Evolutionary conservation across 2,329 filamentous ascomycete genomes (phyloP), one percentile per base, ranked within the genome.

Genomic region (Aplosporella prunicola): DNA sequence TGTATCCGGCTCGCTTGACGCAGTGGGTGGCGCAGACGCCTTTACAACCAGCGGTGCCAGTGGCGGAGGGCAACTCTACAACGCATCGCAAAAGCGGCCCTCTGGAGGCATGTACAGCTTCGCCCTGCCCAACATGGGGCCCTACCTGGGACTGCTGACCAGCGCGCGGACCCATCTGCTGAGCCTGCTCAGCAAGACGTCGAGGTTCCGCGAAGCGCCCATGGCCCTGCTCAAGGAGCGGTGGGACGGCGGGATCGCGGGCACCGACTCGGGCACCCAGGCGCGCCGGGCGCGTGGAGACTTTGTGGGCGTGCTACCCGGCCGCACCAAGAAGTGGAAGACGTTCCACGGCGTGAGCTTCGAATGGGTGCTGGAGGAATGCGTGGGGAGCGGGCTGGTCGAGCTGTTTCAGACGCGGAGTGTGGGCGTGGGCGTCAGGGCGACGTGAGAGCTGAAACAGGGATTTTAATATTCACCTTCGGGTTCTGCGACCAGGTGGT

Each of bases 381-480:
- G 79, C 28, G 67, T 83, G 16, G 82, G 81, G 0, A 67, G 76
- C 18, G 82, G 82, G 1, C 51, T 80, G 11, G 70, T 86, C 4
- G 82, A 88, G 57, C 61, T 83, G 10, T 88, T 88, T 55, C 74
- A 84, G 51, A 87, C 82, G 9, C 69, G 78, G 10, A 81, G 75
- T 48, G 79, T 86, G n/a, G 82, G 82, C 2, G 67, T 72, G 42
- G 82, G 75, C 9, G 70, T 84, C 2, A 52, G 63, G 37, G 47
- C 41, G n/a, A 36, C 39, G 11, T 46, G 42, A 46, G n/a, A n/a
- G n/a, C n/a, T n/a, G n/a, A n/a, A n/a, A n/a, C n/a, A n/a, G n/a
- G n/a, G n/a, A n/a, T n/a, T n/a, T n/a, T n/a, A n/a, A n/a, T n/a
- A n/a, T n/a, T n/a, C n/a, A n/a, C n/a, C n/a, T n/a, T n/a, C n/a